Percentiles rank a stretch among this genome's conserved stretches.
phyloP scores from a whole-genome alignment of 1,284 basidiomycete genomes.

The Prillingera fragicola region DNA sequence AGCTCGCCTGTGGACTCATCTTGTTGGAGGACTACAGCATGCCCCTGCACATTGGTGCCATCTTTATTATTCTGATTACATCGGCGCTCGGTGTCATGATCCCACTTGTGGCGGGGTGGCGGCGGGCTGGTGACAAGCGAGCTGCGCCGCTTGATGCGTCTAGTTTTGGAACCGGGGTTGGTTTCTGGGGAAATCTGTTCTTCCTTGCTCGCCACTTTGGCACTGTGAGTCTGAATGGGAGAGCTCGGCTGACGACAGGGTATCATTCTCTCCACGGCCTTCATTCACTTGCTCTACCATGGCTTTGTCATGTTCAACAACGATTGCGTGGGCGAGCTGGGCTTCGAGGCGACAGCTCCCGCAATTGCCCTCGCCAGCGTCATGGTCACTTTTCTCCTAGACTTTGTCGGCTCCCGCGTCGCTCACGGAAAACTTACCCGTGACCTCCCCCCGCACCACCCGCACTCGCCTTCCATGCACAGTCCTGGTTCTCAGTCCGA shows the following conservation, averaged over 20 bases:
- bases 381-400: conserved; percentile 41
- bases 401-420: conserved; percentile 40
- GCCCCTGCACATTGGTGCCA: conserved; percentile 47
- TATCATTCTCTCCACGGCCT: conserved; percentile 50
- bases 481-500: too few species aligned
- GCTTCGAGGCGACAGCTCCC: conserved; percentile 47
- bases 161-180: conserved; percentile 21
- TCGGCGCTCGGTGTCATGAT: conserved; percentile 44
- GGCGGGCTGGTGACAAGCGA: conserved; percentile 3
- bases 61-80: conserved; percentile 48
- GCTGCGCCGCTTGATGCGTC: conserved; percentile 12
- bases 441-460: background rate
- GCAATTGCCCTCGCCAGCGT: conserved; percentile 46
- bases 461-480: background rate
- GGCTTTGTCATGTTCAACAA: conserved; percentile 47
- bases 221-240: conserved; percentile 18
- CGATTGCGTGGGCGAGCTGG: conserved; percentile 48
- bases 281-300: conserved; percentile 50
- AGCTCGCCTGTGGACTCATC: conserved; percentile 41
- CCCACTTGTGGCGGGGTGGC: conserved; percentile 35
- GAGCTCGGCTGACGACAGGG: conserved; percentile 38
- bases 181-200: conserved; percentile 36
- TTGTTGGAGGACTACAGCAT: conserved; percentile 43
- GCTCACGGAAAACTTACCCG: conserved; percentile 8
- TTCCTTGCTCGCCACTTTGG: conserved; percentile 45